Evolutionary conservation across 352 stramenopile species (phyloP), one percentile per base, ranked within the genome.

Genomic region (Elongisporangium anandrum): DNA sequence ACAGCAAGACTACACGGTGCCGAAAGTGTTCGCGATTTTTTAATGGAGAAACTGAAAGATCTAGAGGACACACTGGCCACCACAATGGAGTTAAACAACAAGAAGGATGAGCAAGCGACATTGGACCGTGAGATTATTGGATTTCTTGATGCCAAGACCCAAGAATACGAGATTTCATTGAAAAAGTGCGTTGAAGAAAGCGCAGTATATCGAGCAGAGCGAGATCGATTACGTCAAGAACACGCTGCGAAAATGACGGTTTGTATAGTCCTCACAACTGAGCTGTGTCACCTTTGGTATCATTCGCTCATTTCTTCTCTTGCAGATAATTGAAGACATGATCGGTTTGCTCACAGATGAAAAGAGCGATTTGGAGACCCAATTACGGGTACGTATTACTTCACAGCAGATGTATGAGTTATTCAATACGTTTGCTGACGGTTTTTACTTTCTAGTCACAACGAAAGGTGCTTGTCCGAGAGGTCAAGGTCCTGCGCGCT

Each of bases 11-110:
- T 94, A 4, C 79, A 85, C n/a, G 85, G 79, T 38, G 81, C 85
- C 0, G 85, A 94, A 50, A 91, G 79, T 29, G 85, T 94, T 23
- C 82, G 85, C 15, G 85, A 91, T 39, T 94, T 94, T 34, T 63
- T 94, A 9, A 92, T 94, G 82, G 81, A 90, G 41, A 94, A 92
- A 48, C 70, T 94, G 17, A 89, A 88, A 51, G 79, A 91, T 12
- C 56, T 88, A 15, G 85, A 94, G 69, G 80, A 92, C 41, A 76
- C 68, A 4, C 59, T 94, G 4, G 61, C 79, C 13, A 69, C 54
- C 4, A 79, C 64, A 52, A 89, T 88, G 69, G 81, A 86, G 23
- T 65, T 52, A 3, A 72, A 64, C 10, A 50, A 65, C 0, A 85
- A 90, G 55, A 87, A 88, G 52, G 80, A 92, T 23, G 82, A 87